Base-by-base conservation (phyloP, 352 stramenopile genomes). In the Saprolegnia parasitica region DNA sequence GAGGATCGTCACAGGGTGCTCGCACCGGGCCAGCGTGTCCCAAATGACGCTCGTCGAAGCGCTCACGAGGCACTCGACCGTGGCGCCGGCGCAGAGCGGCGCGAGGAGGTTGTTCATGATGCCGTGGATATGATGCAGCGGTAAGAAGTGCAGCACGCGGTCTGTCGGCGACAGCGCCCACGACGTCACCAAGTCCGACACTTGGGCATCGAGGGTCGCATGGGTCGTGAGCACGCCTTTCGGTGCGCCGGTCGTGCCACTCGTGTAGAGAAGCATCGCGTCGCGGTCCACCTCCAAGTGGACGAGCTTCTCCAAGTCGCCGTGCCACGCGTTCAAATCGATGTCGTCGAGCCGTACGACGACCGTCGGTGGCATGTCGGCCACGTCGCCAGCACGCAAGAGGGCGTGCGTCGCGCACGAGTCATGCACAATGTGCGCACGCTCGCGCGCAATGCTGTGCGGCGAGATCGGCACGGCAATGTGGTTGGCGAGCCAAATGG, bases 121-220 rank as follows among this genome's bases (percentile, higher is more conserved):
- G 29, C 90, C 91, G 74, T 98, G 91, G 8, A 97, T 81, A 67
- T 97, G 91, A 61, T 97, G 90, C 40, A 98, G 71, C 24, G 91
- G 91, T 9, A 98, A 57, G 68, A 96, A 94, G 72, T 97, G 88
- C 23, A 97, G 73, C 65, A 96, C 77, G 24, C 87, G 82, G 75
- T 97, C 90, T 23, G 70, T 56, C 3, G 54, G 62, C 23, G 68
- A 74, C 80, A 94, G 96, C 60, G 85, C 78, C 90, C 89, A 98
- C 10, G 84, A 83, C 37, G 77, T 74, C 23, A 95, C 80, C 37
- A 97, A 65, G 72, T 93, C 87, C 29, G 77, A 78, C 52, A 96
- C 90, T 73, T 96, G 87, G n/a, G 82, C 82, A 24, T 80, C 85
- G 40, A 93, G 75, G 5, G 50, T 78, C 0, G 74, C 73, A 73